phyloP scores from a whole-genome alignment of 106 monocot species.

The Hemerocallis citrina region DNA sequence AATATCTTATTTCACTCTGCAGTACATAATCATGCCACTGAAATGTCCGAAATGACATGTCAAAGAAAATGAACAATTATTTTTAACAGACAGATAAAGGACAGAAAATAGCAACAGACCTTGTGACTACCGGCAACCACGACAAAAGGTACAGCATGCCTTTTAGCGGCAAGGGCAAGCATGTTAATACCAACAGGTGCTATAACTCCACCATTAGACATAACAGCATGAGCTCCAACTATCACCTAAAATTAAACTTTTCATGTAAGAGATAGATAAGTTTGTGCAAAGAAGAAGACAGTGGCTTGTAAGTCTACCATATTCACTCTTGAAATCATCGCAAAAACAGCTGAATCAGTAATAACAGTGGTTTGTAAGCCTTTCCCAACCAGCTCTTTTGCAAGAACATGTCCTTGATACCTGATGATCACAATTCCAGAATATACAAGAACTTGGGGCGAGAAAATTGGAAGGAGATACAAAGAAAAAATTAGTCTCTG shows the following conservation, averaged over 20 bases:
- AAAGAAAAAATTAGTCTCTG: neutral
- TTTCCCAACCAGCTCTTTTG: constrained; percentile 87
- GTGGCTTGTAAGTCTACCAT: constrained; percentile 57
- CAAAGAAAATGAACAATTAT: neutral
- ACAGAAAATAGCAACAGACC: constrained; percentile 26
- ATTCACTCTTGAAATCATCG: constrained; percentile 97
- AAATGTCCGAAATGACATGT: neutral
- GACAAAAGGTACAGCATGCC: constrained; percentile 99
- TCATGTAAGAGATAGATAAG: constrained; percentile 6
- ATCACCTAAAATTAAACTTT: constrained; percentile 53
- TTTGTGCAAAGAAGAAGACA: neutral
- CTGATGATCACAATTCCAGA: constrained; percentile 26
- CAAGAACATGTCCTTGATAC: constrained; percentile 94
- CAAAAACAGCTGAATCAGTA: constrained; percentile 98
- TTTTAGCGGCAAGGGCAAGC: constrained; percentile 96
- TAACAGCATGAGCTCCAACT: constrained; percentile 98
- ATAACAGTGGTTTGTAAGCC: constrained; percentile 92
- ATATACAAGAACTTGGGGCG: neutral
- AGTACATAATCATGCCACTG: neutral
- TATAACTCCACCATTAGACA: constrained; percentile 96
- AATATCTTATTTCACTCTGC: neutral
- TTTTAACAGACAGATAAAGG: no score
- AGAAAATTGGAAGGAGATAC: neutral
- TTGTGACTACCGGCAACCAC: constrained; percentile 98
- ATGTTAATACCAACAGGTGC: constrained; percentile 93